Evolutionary conservation across 73 alveolate genomes (phyloP).

Genomic region (Blepharisma japonicum): DNA sequence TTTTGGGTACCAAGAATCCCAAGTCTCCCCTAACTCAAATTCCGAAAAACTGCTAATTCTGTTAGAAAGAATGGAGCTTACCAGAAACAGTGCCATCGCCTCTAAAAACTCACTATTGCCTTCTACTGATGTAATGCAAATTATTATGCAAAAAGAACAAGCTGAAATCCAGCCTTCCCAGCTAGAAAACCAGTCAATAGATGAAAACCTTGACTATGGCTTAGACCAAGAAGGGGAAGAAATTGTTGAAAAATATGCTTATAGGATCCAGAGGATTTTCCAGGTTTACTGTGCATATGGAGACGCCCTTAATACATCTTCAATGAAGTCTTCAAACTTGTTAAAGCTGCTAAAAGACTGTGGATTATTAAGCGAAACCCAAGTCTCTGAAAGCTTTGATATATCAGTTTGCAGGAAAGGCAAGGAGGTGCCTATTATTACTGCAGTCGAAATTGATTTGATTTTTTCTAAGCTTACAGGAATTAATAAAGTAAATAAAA

Average conservation of each 20-base stretch:
- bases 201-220: neutral
- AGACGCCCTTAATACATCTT: constrained; percentile 52
- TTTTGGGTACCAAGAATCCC: neutral
- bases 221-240: constrained; percentile 1
- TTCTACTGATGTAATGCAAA: neutral
- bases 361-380: constrained; percentile 31
- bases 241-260: constrained; percentile 37
- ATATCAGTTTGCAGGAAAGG: constrained; percentile 10
- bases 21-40: neutral
- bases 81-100: constrained; percentile 34
- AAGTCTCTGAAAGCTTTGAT: neutral
- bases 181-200: neutral
- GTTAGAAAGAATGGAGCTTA: constrained; percentile 69
- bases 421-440: neutral
- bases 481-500: neutral
- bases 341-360: constrained; percentile 56
- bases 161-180: neutral
- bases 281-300: constrained; percentile 59
- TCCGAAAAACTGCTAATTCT: constrained; percentile 53
- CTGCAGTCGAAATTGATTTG: constrained; percentile 24
- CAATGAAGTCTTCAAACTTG: constrained; percentile 56
- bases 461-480: constrained; percentile 19
- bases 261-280: constrained; percentile 47
- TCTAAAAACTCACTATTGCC: neutral
- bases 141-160: neutral